Evolutionary conservation across 1,139 yeast genomes (phyloP).

Genomic region (Protomyces macrosporus): DNA sequence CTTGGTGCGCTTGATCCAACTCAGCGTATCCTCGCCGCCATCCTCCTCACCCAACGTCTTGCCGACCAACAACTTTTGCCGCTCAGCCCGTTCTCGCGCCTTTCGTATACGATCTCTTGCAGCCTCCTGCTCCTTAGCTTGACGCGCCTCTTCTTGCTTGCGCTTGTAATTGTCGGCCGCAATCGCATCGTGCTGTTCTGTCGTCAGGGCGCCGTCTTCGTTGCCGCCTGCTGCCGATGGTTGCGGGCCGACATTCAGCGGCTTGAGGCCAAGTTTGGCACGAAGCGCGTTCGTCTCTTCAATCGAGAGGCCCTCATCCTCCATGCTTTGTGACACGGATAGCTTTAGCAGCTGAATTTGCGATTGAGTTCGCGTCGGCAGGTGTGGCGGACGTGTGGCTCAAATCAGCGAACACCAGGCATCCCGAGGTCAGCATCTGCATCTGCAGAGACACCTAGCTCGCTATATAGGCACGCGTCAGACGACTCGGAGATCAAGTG

Average conservation of each 20-base stretch:
- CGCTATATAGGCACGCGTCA: too few species aligned
- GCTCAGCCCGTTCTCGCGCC: constrained; percentile 34
- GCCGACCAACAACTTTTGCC: constrained; percentile 35
- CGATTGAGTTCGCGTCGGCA: too few species aligned
- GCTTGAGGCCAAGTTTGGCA: constrained; percentile 38
- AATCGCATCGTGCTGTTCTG: constrained; percentile 35
- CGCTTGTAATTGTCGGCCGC: constrained; percentile 39
- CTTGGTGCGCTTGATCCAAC: constrained; percentile 32
- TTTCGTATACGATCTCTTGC: constrained; percentile 23
- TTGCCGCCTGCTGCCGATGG: not conserved
- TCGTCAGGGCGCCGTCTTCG: constrained; percentile 6
- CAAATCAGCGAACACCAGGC: not conserved
- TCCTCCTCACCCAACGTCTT: constrained; percentile 36
- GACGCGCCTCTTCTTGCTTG: constrained; percentile 32
- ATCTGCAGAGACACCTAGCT: not conserved
- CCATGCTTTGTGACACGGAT: not conserved
- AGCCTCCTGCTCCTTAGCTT: constrained; percentile 27
- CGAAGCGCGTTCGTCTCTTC: constrained; percentile 38
- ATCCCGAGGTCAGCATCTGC: too few species aligned
- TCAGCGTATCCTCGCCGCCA: constrained; percentile 34
- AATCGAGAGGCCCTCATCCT: constrained; percentile 32
- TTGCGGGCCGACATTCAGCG: constrained; percentile 36
- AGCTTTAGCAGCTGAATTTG: too few species aligned
- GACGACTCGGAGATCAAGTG: constrained; percentile 37
- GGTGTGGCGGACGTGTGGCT: too few species aligned